Evolutionary conservation across 2,329 filamentous ascomycete species (phyloP).

Genomic region (Geosmithia morbida): DNA sequence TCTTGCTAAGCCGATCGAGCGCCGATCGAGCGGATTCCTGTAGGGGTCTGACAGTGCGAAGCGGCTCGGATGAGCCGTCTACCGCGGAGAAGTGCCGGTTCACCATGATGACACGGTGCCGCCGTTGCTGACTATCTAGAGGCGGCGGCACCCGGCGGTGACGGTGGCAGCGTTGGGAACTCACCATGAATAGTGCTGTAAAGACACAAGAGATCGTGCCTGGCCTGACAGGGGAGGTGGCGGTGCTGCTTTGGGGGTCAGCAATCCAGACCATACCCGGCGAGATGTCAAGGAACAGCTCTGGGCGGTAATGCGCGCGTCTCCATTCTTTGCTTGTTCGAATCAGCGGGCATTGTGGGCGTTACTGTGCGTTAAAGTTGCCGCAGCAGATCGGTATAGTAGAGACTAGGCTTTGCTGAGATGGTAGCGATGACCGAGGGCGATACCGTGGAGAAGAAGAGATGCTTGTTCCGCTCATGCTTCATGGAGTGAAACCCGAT

Average conservation of each 20-base stretch:
- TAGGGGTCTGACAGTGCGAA: neutral
- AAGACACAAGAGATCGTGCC: neutral
- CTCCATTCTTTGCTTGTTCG: neutral
- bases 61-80: neutral
- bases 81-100: neutral
- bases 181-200: neutral
- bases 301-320: neutral
- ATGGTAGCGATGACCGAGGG: neutral
- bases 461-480: neutral
- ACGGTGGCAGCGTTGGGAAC: neutral
- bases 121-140: slow-evolving; percentile 11
- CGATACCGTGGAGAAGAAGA: neutral
- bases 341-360: neutral
- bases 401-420: neutral
- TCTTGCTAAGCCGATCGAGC: too few species aligned
- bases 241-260: neutral
- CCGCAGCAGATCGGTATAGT: neutral
- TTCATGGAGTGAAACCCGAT: neutral
- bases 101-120: slow-evolving; percentile 24
- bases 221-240: neutral
- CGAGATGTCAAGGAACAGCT: neutral
- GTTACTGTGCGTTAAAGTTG: neutral
- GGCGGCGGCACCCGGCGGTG: too few species aligned
- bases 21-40: neutral
- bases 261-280: neutral